These are phyloP conservation scores for Daldinia sp. DNA, from an alignment of 2,329 filamentous ascomycete genomes.

Conservation along the genomic window DNA sequence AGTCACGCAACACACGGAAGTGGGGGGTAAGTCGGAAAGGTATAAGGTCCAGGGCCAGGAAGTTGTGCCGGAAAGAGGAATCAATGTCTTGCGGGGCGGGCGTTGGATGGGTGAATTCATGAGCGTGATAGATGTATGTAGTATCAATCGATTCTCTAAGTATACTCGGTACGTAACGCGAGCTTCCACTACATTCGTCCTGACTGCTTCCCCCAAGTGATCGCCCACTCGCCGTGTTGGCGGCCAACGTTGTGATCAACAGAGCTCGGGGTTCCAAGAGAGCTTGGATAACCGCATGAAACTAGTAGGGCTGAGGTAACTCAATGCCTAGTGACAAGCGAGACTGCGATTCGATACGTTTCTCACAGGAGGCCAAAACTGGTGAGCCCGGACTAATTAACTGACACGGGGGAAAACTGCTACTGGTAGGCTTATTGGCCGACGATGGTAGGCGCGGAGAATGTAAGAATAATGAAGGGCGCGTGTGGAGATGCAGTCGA, in stretches of 20 bases:
- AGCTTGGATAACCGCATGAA: slow-evolving; percentile 31
- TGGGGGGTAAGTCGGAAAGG: slow-evolving; percentile 46
- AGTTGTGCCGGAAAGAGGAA: slow-evolving; percentile 48
- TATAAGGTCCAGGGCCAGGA: slow-evolving; percentile 42
- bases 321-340: slow-evolving; percentile 16
- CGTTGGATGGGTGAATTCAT: slow-evolving; percentile 49
- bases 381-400: slow-evolving; percentile 25
- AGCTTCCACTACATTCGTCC: slow-evolving; percentile 37
- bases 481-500: slow-evolving; percentile 35
- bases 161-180: slow-evolving; percentile 44
- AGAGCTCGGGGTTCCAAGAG: slow-evolving; percentile 27
- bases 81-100: slow-evolving; percentile 48
- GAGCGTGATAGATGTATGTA: slow-evolving; percentile 40
- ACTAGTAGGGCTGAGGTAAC: slow-evolving; percentile 38
- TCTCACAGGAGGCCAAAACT: slow-evolving; percentile 12
- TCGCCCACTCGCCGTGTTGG: slow-evolving; percentile 29
- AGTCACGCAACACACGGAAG: slow-evolving; percentile 49
- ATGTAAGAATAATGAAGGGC: slow-evolving; percentile 28
- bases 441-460: slow-evolving; percentile 29
- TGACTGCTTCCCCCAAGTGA: slow-evolving; percentile 32
- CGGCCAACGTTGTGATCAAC: slow-evolving; percentile 31
- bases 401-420: slow-evolving; percentile 18
- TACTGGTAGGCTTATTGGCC: slow-evolving; percentile 34
- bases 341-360: slow-evolving; percentile 31
- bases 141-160: slow-evolving; percentile 42